Base-by-base conservation (phyloP, 2,329 filamentous ascomycete species). In the Fonsecaea erecta region DNA sequence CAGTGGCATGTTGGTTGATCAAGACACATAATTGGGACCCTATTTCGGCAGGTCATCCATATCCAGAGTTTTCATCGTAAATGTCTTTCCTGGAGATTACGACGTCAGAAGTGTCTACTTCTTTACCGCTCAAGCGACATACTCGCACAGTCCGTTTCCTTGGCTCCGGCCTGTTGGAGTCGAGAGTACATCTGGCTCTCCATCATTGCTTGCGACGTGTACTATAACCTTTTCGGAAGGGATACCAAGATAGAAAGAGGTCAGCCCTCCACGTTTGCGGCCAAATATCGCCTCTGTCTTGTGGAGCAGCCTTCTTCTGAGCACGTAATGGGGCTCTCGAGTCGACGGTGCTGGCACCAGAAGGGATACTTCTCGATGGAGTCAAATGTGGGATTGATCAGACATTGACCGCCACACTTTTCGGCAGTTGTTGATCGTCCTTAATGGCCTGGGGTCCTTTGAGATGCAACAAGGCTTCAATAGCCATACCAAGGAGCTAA, bases 381-480 rank as follows among this genome's bases (percentile, higher is more conserved):
- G 8, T 7, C 11, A 21, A 34, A 60, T 60, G 57, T 60, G 57
- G 57, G 57, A 60, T 60, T 32, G 9, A 9, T 24, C 14, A n/a
- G 12, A 40, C 18, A 35, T 35, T 52, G 40, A 34, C 51, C 59
- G 35, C 51, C 34, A 60, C 43, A 52, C 48, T 35, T 54, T 21
- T 60, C 59, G 59, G 59, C 59, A 61, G 59, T 61, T 61, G 57
- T n/a, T 26, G 55, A 58, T 60, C 57, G 43, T 26, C 57, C 12
- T n/a, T 26, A 3, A 26, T 18, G n/a, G 9, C 4, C 28, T 37
- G 57, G 35, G 40, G 21, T n/a, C 43, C 18, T 48, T 11, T 48
- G 43, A 48, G 21, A 48, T 24, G 21, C 21, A 3, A 24, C 43
- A 48, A 48, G 43, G 21, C 43, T 48, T 48, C 5, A 16, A 26